These are phyloP conservation scores for Entomortierella chlamydospora DNA, from an alignment of 192 early-diverging fungal genomes.

Conservation along the genomic window DNA sequence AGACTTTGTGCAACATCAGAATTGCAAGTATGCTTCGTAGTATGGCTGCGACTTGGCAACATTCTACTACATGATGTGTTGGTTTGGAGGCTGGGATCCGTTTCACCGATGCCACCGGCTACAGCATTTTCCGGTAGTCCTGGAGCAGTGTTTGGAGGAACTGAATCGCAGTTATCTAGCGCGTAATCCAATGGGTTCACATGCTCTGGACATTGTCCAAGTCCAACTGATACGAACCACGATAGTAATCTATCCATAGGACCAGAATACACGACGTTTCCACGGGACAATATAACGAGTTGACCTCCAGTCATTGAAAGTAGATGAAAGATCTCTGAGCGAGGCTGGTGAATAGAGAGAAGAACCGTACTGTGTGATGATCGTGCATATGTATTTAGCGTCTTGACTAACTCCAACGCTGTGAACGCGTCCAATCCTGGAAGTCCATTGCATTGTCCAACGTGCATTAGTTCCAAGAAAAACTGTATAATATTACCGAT, in stretches of 20 bases:
- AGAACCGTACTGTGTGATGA: constrained; percentile 71
- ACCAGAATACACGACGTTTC: constrained; percentile 46
- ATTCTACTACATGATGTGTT: too few relatives aligned
- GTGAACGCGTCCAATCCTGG: constrained; percentile 51
- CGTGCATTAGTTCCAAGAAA: too few relatives aligned
- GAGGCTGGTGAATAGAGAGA: constrained; percentile 94
- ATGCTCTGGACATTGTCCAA: constrained; percentile 32
- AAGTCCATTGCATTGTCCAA: background rate
- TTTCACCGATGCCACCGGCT: too few relatives aligned
- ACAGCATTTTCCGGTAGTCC: too few relatives aligned
- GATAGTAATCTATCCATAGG: constrained; percentile 36
- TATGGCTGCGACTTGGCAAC: too few relatives aligned
- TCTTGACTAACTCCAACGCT: constrained; percentile 50
- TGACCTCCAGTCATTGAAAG: constrained; percentile 61
- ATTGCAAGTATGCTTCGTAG: too few relatives aligned
- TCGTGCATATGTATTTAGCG: constrained; percentile 33
- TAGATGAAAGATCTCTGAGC: constrained; percentile 79
- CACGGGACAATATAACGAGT: constrained; percentile 40
- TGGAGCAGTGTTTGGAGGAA: too few relatives aligned
- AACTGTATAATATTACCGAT: too few relatives aligned
- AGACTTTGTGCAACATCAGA: too few relatives aligned
- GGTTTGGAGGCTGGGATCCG: too few relatives aligned
- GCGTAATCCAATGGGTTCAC: constrained; percentile 51
- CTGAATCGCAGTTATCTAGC: constrained; percentile 45
- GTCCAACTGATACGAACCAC: constrained; percentile 30